Conservation (phyloP, 2,329 filamentous ascomycete genomes). For the Phyllachora maydis region DNA sequence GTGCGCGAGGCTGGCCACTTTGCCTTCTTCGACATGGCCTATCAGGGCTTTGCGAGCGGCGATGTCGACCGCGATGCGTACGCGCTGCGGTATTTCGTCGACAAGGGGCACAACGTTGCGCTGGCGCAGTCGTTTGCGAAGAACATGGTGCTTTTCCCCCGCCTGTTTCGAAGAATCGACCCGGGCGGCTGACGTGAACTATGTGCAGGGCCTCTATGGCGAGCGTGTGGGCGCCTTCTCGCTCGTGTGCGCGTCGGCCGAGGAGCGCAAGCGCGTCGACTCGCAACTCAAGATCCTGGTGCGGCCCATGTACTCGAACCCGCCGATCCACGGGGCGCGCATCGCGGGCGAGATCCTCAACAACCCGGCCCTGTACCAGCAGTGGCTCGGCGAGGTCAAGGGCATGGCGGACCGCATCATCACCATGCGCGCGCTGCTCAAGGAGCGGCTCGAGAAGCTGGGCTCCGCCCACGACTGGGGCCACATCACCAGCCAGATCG, state of each 20-base stretch:
- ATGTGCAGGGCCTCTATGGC: slow-evolving; percentile 67
- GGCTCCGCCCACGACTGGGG: slow-evolving; percentile 96
- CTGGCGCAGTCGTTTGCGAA: slow-evolving; percentile 93
- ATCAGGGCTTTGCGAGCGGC: slow-evolving; percentile 92
- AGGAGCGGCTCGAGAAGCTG: slow-evolving; percentile 84
- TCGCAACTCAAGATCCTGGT: slow-evolving; percentile 98
- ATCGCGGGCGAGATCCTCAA: slow-evolving; percentile 86
- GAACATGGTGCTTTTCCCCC: slow-evolving; percentile 59
- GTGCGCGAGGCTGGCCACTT: slow-evolving; percentile 78
- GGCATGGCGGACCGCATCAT: slow-evolving; percentile 99
- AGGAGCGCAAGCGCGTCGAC: slow-evolving; percentile 90
- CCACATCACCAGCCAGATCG: slow-evolving; percentile 96
- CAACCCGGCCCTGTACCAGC: slow-evolving; percentile 63
- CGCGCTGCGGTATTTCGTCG: slow-evolving; percentile 79
- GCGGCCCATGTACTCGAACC: slow-evolving; percentile 94
- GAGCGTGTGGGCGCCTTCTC: slow-evolving; percentile 97
- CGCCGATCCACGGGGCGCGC: slow-evolving; percentile 86
- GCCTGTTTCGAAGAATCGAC: slow-evolving; percentile 1
- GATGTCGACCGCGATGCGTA: slow-evolving; percentile 87
- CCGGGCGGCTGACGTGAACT: slow-evolving; percentile 1
- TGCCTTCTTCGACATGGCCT: slow-evolving; percentile 98
- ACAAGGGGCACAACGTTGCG: slow-evolving; percentile 73
- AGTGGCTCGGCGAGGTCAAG: slow-evolving; percentile 96
- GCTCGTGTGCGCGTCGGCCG: slow-evolving; percentile 62
- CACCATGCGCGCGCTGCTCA: slow-evolving; percentile 85